Conservation (phyloP, 768 basidiomycete genomes). For the Naganishia randhawae region DNA sequence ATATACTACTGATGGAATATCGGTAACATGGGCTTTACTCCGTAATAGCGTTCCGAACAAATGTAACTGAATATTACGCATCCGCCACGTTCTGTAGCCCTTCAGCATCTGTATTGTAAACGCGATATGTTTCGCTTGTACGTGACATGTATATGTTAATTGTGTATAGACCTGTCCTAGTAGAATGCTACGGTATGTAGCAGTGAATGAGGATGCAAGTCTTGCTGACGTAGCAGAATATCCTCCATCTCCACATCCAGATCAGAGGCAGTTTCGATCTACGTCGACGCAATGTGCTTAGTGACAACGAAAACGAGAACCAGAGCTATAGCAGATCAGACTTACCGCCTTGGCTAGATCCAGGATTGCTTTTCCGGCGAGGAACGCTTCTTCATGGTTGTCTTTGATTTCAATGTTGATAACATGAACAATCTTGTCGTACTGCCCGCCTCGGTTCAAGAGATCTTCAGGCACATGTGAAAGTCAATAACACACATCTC, state of each 20-base stretch:
- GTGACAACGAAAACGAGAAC: too few species aligned
- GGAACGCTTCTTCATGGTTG: slow-evolving; percentile 95
- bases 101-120: slow-evolving; percentile 11
- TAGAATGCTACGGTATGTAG: slow-evolving; percentile 90
- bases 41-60: background rate
- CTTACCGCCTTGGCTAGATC: slow-evolving; percentile 84
- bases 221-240: slow-evolving; percentile 78
- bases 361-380: slow-evolving; percentile 91
- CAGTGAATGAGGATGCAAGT: slow-evolving; percentile 84
- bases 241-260: slow-evolving; percentile 85
- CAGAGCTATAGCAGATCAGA: slow-evolving; percentile 34
- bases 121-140: slow-evolving; percentile 4
- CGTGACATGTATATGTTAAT: background rate
- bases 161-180: slow-evolving; percentile 52
- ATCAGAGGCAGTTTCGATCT: slow-evolving; percentile 83
- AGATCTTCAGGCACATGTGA: slow-evolving; percentile 59
- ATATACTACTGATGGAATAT: background rate
- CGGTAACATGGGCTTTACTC: background rate
- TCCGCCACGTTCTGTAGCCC: background rate
- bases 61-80: background rate
- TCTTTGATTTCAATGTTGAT: slow-evolving; percentile 99
- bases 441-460: slow-evolving; percentile 78
- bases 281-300: slow-evolving; percentile 2
- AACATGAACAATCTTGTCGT: slow-evolving; percentile 87
- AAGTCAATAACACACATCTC: slow-evolving; percentile 40